Base-by-base conservation (phyloP, 2,329 filamentous ascomycete species). In the Fusarium albidum region DNA sequence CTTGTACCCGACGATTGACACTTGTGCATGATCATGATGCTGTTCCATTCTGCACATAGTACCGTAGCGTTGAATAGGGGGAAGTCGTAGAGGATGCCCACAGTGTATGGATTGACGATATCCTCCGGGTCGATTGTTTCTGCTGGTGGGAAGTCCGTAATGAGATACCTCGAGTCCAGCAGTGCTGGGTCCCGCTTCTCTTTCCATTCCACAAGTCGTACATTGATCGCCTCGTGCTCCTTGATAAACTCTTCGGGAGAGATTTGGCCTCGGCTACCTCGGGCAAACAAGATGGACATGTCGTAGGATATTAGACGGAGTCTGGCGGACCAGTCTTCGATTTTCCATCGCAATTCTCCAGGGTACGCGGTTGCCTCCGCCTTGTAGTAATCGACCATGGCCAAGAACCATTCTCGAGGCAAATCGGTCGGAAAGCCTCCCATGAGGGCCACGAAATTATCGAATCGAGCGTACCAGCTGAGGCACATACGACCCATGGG, bases 391-490 rank as follows among this genome's bases (percentile, higher is more conserved):
- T 86, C 78, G 35, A 88, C 79, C 49, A 85, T 82, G 8, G 80
- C 77, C 3, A 81, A 78, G 66, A 94, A 93, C 93, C 93, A 98
- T 54, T 92, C 87, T 39, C 86, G 83, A 7, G 87, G 82, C 12
- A 98, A 78, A 3, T 87, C 83, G 1, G 90, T 87, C 62, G 88
- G 86, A 61, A 89, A 89, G 2, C 90, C 90, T 18, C 90, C 90
- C 80, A 96, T 87, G 57, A 97, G 83, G 2, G 90, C 90, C 6
- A 91, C 87, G 51, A 93, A 90, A 9, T 93, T 81, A 71, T 98
- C 95, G 68, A 96, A 96, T 29, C 93, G 87, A 26, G 87, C 82
- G 71, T 96, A 97, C 95, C 95, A 98, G n/a, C 82, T 80, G 42
- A 96, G 82, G 37, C 95, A 85, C 66, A 89, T 86, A 26, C 90